Evolutionary conservation across 2,329 filamentous ascomycete species (phyloP).

Genomic region (Trichoderma asperellum): DNA sequence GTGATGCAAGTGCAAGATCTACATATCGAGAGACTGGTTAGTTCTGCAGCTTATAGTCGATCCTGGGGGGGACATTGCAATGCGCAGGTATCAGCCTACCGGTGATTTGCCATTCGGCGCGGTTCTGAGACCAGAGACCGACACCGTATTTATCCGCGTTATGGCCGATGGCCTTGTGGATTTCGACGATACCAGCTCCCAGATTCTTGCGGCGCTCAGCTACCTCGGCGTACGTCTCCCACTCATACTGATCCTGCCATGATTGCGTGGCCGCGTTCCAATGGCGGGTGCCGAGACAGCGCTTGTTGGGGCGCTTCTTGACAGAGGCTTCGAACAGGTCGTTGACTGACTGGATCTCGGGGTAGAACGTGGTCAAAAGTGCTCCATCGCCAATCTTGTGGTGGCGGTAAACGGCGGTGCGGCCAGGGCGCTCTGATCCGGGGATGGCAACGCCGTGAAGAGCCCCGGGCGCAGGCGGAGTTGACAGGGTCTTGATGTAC

Average conservation of each 20-base stretch:
- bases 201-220: constrained; percentile 79
- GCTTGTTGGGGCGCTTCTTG: constrained; percentile 65
- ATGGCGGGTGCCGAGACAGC: constrained; percentile 77
- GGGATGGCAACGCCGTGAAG: constrained; percentile 80
- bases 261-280: constrained; percentile 76
- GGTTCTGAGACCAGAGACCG: constrained; percentile 85
- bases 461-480: constrained; percentile 70
- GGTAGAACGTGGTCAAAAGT: constrained; percentile 73
- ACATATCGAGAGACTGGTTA: background rate
- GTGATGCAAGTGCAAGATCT: constrained; percentile 87
- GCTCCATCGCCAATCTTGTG: constrained; percentile 74
- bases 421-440: constrained; percentile 71
- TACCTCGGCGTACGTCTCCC: constrained; percentile 82
- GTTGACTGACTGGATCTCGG: constrained; percentile 71
- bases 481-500: constrained; percentile 57
- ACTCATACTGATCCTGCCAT: constrained; percentile 75
- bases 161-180: constrained; percentile 75
- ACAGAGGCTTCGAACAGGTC: constrained; percentile 77
- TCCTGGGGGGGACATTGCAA: background rate
- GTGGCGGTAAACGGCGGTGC: constrained; percentile 80
- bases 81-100: constrained; percentile 49
- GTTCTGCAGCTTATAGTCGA: background rate
- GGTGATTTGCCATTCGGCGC: constrained; percentile 84
- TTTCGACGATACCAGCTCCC: constrained; percentile 80
- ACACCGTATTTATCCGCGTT: constrained; percentile 67